Base-by-base conservation (phyloP, 371 early-diverging fungal species). In the Fennellomyces sp. region DNA sequence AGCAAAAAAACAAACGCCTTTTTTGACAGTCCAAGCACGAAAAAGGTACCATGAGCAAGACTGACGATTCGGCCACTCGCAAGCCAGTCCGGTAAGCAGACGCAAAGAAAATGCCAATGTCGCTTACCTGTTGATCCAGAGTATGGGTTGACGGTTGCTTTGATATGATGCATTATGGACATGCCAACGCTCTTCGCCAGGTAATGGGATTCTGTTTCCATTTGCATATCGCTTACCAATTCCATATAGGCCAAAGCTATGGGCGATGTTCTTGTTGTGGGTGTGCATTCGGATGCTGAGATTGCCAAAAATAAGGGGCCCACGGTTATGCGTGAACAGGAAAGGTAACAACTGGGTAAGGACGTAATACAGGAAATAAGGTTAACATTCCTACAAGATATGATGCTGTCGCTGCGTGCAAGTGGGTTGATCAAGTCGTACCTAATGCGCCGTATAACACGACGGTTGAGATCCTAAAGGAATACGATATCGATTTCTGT, bases 311-410 rank as follows among this genome's bases (percentile, higher is more conserved):
- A 98, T 82, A 99, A 99, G 76, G 97, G 97, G 5, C 93, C 95
- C n/a, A 93, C 97, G 30, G 97, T 98, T 30, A 93, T 96, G 94
- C 88, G 85, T 58, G 96, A 98, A 76, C 81, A 94, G n/a, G 99
- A 99, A 78, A 80, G 97, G 88, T 89, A 75, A 7, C n/a, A 53
- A 50, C n/a, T 26, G 25, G 1, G 6, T 17, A 35, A 17, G 5
- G 33, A 29, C 17, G 26, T 5, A n/a, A 17, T 23, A 15, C 5
- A 15, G 12, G 13, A 7, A 1, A 27, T 26, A 7, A 25, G 11
- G 28, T 21, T 23, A 15, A 27, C 2, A 15, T 11, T 11, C 7
- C 13, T 27, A 48, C 7, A 53, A 90, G 95, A 62, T 95, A 95
- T 72, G 95, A 91, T 21, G 93, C 95, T 30, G 95, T 97, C 2